phyloP scores from a whole-genome alignment of 2,329 filamentous ascomycete genomes.

The Arthrobotrys sinensis region DNA sequence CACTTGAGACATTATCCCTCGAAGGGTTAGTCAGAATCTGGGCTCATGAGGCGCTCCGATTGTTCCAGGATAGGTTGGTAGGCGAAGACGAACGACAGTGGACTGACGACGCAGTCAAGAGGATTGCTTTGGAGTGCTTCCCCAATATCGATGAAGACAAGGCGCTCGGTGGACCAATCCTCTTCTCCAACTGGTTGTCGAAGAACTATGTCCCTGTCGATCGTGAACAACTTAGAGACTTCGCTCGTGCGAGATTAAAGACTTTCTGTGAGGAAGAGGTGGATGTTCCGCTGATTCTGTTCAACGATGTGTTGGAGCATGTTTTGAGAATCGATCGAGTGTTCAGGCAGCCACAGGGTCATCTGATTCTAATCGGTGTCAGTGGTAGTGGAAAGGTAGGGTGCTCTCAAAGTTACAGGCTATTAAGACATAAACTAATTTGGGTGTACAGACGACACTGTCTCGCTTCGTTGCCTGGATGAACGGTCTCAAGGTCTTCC shows the following conservation, averaged over 20 bases:
- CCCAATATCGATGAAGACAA: constrained; percentile 93
- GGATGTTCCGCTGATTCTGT: constrained; percentile 97
- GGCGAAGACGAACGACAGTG: constrained; percentile 93
- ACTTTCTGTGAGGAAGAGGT: constrained; percentile 99
- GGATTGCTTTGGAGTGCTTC: constrained; percentile 92
- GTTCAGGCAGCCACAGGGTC: constrained; percentile 97
- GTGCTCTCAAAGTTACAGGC: background rate
- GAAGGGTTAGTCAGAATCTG: constrained; percentile 97
- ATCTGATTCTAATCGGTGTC: constrained; percentile 97
- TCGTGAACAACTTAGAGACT: constrained; percentile 93
- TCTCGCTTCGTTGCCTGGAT: constrained; percentile 99
- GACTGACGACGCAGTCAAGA: constrained; percentile 89
- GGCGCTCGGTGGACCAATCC: constrained; percentile 90
- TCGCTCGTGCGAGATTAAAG: constrained; percentile 95
- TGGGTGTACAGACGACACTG: constrained; percentile 78
- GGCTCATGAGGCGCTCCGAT: constrained; percentile 94
- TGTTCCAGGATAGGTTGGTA: constrained; percentile 98
- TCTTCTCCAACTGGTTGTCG: constrained; percentile 99
- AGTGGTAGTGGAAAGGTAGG: constrained; percentile 89
- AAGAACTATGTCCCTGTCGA: constrained; percentile 99
- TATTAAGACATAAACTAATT: constrained; percentile 5
- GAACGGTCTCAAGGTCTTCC: constrained; percentile 98
- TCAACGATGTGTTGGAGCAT: constrained; percentile 98
- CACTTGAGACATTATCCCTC: constrained; percentile 86
- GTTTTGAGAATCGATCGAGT: constrained; percentile 98